Base-by-base conservation (phyloP, 306 rosid genomes). In the Vigna unguiculata region DNA sequence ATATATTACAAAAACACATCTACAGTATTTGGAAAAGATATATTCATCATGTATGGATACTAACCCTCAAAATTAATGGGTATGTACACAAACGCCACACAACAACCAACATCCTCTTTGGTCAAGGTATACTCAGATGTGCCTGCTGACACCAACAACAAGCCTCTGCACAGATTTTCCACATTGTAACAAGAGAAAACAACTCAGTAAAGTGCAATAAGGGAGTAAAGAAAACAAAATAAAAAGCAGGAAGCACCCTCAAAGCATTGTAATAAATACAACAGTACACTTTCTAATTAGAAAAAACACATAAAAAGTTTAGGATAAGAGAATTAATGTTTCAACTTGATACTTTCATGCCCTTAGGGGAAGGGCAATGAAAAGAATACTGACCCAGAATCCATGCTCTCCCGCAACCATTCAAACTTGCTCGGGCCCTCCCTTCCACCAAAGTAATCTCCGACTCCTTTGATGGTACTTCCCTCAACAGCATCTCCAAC, bases 371-470 rank as follows among this genome's bases (percentile, higher is more conserved):
- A 76, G 72, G 38, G 40, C 46, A 19, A 51, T 3, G 57, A 76
- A 75, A 60, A 72, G 69, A 34, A 64, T 78, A 91, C 97, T 80
- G 25, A 95, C 99, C 99, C 92, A 58, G 86, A 79, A 58, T 92
- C 90, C 78, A 21, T 82, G 38, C 79, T 88, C 86, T 91, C 89
- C 58, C 90, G 83, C 80, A 89, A 60, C 99, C 99, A 95, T 82
- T 95, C 97, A 86, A 92, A 95, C 83, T 91, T 92, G 96, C 98
- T 95, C 48, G 99, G 99, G 49, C 99, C 99, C 86, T 95, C 99
- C 84, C 90, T 89, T 69, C 99, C 99, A 74, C 99, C 99, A 83
- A 95, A 91, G 85, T 95, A 95, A 82, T 92, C 87, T 77, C 99
- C 99, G 79, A 87, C 83, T 67, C 99, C 99, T 88, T 88, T 91